Conservation (phyloP, 768 basidiomycete genomes). For the Mycena floridula region DNA sequence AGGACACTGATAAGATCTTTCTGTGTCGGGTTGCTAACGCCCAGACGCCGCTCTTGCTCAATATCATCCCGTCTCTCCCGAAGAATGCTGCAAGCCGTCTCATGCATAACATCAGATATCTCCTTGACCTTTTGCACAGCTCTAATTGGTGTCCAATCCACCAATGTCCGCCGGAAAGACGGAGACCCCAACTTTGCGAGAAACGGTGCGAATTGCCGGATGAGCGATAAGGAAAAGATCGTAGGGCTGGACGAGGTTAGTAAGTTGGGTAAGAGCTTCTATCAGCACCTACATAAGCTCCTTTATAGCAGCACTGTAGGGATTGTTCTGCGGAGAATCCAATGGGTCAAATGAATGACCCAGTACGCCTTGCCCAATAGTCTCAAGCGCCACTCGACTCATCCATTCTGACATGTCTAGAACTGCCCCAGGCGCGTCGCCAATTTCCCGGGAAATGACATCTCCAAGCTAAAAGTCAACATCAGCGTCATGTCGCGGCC, state of each 20-base stretch:
- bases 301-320: constrained; percentile 38
- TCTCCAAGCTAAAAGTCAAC: constrained; percentile 17
- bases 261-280: not conserved
- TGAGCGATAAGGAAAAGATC: constrained; percentile 36
- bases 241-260: constrained; percentile 29
- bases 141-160: constrained; percentile 31
- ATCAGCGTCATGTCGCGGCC: not conserved
- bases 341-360: constrained; percentile 43
- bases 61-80: constrained; percentile 27
- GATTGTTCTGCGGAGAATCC: constrained; percentile 33
- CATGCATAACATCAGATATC: constrained; percentile 44
- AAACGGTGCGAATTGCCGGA: constrained; percentile 40
- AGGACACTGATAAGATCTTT: constrained; percentile 49
- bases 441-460: constrained; percentile 22
- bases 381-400: constrained; percentile 37
- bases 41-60: constrained; percentile 13
- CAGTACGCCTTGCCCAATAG: constrained; percentile 36
- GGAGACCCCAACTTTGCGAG: constrained; percentile 35
- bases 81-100: constrained; percentile 34
- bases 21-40: constrained; percentile 17
- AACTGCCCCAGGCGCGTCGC: constrained; percentile 10
- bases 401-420: constrained; percentile 44
- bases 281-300: constrained; percentile 32
- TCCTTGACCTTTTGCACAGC: constrained; percentile 35
- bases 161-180: constrained; percentile 34